phyloP scores from a whole-genome alignment of 352 stramenopile species.

The Pythium coloratum region DNA sequence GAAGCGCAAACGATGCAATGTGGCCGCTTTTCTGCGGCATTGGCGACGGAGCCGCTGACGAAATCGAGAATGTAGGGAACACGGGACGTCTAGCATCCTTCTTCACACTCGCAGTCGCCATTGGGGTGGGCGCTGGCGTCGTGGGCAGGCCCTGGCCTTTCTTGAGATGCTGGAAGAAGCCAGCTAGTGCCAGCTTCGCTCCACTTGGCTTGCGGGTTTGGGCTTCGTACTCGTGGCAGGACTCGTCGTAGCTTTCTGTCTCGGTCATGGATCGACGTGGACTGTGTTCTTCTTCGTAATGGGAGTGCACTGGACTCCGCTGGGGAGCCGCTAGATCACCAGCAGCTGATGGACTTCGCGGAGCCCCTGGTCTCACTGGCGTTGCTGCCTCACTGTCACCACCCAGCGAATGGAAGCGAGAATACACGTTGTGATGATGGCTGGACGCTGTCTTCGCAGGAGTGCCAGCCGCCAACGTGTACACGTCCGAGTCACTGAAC shows the following conservation, averaged over 20 bases:
- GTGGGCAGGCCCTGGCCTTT: slow-evolving; percentile 50
- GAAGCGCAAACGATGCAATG: slow-evolving; percentile 13
- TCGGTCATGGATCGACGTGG: slow-evolving; percentile 33
- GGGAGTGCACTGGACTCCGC: slow-evolving; percentile 20
- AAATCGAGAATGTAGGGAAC: slow-evolving; percentile 42
- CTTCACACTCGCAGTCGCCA: slow-evolving; percentile 65
- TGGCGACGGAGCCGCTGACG: slow-evolving; percentile 27
- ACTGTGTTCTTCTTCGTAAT: slow-evolving; percentile 30
- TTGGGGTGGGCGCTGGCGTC: slow-evolving; percentile 67
- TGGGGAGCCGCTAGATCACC: background rate
- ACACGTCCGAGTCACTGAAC: slow-evolving; percentile 26
- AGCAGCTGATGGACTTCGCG: slow-evolving; percentile 8
- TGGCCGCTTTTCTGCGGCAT: slow-evolving; percentile 16
- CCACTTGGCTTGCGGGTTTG: slow-evolving; percentile 14
- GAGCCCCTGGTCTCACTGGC: background rate
- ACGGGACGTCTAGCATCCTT: slow-evolving; percentile 67
- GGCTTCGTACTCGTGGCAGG: slow-evolving; percentile 24
- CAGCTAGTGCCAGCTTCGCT: slow-evolving; percentile 55
- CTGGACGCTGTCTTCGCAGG: slow-evolving; percentile 4
- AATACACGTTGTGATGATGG: background rate
- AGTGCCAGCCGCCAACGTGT: slow-evolving; percentile 18
- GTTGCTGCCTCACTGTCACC: background rate
- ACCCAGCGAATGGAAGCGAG: slow-evolving; percentile 10
- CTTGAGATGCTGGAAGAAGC: slow-evolving; percentile 70
- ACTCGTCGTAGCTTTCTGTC: slow-evolving; percentile 33